Base-by-base conservation (phyloP, 176 grass and related monocot genomes). In the Aegilops sharonensis region DNA sequence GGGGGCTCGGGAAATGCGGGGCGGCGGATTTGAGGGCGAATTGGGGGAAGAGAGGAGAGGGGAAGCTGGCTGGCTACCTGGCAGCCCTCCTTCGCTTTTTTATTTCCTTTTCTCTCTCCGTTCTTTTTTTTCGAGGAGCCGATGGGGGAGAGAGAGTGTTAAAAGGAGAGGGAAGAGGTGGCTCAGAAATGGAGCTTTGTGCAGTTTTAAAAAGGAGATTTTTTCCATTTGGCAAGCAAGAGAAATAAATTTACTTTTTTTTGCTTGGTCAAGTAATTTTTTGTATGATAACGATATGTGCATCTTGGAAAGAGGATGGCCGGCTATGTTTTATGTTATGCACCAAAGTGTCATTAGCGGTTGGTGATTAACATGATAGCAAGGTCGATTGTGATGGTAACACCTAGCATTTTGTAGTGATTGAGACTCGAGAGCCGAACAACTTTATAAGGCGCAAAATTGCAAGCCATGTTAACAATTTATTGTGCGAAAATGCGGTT, bases 11-110 rank as follows among this genome's bases (percentile, higher is more conserved):
- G 81, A 24, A 88, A 91, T 84, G 85, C 85, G 69, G 60, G 45
- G 85, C 81, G 80, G 80, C 84, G 85, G 68, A 68, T 81, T 91
- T 84, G 81, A 87, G 85, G 61, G 81, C 37, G 81, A 90, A 87
- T 90, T 83, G 89, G 85, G 89, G 45, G 86, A 77, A 9, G 76
- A 45, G 36, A 21, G 24, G 14, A 42, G 69, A 76, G 14, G 30
- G 39, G 10, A 59, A 66, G 25, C 68, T 37, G 68, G 67, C 42
- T 75, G 21, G 17, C 17, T 59, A 56, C 66, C 67, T 74, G 77
- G 61, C 77, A 29, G 57, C 14, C 76, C 74, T 37, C 25, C 70
- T 62, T 25, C 20, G 0, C 42, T 54, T 85, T 75, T 65, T 59
- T 64, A 29, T 21, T 73, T 71, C 39, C 5, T 82, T 64, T 65